A percentile compares a stretch with the other conserved stretches of the same genome.
These are phyloP conservation scores for Venturiaceae sp. DNA, from an alignment of 2,329 filamentous ascomycete species.

Conservation along the genomic window DNA sequence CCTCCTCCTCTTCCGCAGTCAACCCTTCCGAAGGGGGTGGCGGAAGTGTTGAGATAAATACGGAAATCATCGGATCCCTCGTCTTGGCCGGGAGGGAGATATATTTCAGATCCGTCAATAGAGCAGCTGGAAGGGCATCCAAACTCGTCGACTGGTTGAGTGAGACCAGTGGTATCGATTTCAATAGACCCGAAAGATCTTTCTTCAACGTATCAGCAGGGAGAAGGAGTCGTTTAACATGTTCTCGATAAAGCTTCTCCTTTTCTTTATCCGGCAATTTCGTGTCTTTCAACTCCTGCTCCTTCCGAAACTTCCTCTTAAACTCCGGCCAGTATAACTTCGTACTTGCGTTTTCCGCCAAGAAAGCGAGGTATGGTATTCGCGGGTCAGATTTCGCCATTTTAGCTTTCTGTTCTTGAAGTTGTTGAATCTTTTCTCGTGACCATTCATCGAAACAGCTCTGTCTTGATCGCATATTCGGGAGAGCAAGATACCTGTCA, in stretches of 20 bases:
- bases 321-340: slow-evolving; percentile 99
- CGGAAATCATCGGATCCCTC: slow-evolving; percentile 56
- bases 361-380: slow-evolving; percentile 71
- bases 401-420: slow-evolving; percentile 62
- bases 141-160: slow-evolving; percentile 52
- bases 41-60: slow-evolving; percentile 55
- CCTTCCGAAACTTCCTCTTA: slow-evolving; percentile 78
- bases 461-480: slow-evolving; percentile 70
- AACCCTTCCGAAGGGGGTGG: slow-evolving; percentile 41
- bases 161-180: slow-evolving; percentile 44
- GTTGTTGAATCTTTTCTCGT: slow-evolving; percentile 60
- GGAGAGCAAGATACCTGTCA: slow-evolving; percentile 71
- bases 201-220: slow-evolving; percentile 56
- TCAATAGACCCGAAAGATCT: slow-evolving; percentile 58
- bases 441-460: slow-evolving; percentile 83
- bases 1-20: slow-evolving; percentile 33
- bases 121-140: slow-evolving; percentile 48
- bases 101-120: slow-evolving; percentile 60
- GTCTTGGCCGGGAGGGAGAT: slow-evolving; percentile 53
- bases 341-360: slow-evolving; percentile 72
- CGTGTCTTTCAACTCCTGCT: slow-evolving; percentile 67
- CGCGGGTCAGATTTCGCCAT: slow-evolving; percentile 75
- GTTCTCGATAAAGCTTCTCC: slow-evolving; percentile 71
- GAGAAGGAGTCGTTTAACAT: slow-evolving; percentile 56
- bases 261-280: slow-evolving; percentile 54